A percentile compares a stretch with the other conserved stretches of the same genome.
Evolutionary conservation across 2,329 filamentous ascomycete species (phyloP).

Genomic region (Chaetomium sp.): DNA sequence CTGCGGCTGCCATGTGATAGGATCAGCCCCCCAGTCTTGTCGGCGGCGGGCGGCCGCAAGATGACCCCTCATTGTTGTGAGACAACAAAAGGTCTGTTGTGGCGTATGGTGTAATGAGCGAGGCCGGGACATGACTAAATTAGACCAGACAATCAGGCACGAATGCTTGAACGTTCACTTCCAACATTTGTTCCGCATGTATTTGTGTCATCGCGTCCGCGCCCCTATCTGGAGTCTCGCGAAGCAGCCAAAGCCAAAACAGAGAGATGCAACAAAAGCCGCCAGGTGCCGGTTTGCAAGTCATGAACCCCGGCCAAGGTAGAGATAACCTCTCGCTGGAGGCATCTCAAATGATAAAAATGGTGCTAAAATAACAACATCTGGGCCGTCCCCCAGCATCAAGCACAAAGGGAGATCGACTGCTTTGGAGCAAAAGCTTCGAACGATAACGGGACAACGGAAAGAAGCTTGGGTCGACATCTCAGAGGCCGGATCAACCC

Average conservation of each 20-base stretch:
- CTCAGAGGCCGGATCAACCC: background rate
- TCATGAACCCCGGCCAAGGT: background rate
- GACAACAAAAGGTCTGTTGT: conserved; percentile 13
- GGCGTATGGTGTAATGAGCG: conserved; percentile 26
- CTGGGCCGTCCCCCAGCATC: background rate
- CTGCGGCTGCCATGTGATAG: background rate
- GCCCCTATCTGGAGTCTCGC: background rate
- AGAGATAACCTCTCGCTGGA: background rate
- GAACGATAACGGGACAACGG: background rate
- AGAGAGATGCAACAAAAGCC: background rate
- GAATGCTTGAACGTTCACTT: background rate
- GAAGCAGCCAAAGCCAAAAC: background rate
- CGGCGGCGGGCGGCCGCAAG: background rate
- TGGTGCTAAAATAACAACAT: background rate
- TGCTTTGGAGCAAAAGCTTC: background rate
- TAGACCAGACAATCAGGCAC: conserved; percentile 8
- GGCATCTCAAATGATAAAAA: background rate
- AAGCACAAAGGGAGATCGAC: background rate
- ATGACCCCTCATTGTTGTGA: background rate
- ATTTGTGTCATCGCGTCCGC: background rate
- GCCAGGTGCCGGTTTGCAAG: background rate
- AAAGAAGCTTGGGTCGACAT: background rate
- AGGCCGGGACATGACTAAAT: background rate
- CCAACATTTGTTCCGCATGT: background rate
- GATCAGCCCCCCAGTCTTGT: background rate